Base-by-base conservation (phyloP, 2,329 filamentous ascomycete species). In the Fusarium sp. region DNA sequence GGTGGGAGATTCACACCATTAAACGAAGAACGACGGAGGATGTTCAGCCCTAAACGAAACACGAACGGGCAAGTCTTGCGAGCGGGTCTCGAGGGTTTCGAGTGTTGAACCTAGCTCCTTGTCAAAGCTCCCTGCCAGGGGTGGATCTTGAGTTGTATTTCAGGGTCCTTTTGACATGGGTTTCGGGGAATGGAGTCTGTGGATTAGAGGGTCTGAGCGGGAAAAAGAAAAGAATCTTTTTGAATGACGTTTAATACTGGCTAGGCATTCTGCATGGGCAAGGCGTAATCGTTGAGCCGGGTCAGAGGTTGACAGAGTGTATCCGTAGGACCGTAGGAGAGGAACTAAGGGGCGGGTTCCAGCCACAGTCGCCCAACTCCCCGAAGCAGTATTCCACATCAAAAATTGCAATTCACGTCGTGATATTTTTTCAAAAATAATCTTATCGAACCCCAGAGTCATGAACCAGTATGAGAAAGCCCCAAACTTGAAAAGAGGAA, bases 71-170 rank as follows among this genome's bases (percentile, higher is more conserved):
- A 30, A n/a, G 43, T 48, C 45, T 50, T 50, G 45, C 14, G 25
- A 30, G 23, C 23, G 45, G 48, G 6, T 20, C 45, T 18, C 5
- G 35, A 6, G n/a, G 48, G 48, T 52, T 32, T 52, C 18, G 48
- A 32, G 18, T 52, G 10, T 50, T 9, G 14, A 50, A 18, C 45
- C 25, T 30, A 9, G 45, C 14, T 50, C 45, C 45, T 50, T 32
- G 48, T 52, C 48, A 27, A 48, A 25, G 20, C 20, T 48, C 18
- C 18, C 8, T 41, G 37, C 37, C 14, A 25, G 8, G 27, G 48
- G 48, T 52, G 48, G 48, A 52, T 52, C 18, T 52, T 32, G 27
- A 27, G 48, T 52, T 32, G 27, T 18, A 32, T 52, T 48, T 52
- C 27, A 32, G 48, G 27, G 48, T 30, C 41, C 16, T 25, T 11